phyloP scores from a whole-genome alignment of 495 filamentous ascomycete genomes.

The Talaromyces stipitatus region DNA sequence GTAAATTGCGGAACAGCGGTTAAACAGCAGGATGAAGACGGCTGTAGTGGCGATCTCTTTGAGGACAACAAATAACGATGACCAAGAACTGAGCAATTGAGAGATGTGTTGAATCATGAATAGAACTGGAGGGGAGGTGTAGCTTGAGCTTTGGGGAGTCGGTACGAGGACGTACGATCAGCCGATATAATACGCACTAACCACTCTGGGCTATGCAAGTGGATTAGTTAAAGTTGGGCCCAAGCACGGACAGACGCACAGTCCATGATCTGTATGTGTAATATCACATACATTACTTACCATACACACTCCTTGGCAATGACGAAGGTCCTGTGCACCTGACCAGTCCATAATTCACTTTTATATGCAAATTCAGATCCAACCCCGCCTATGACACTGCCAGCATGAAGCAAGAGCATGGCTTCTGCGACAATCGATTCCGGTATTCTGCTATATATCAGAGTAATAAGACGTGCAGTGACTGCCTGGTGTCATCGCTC shows the following conservation, averaged over 20 bases:
- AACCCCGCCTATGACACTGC: not conserved
- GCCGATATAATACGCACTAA: not conserved
- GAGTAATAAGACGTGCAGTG: not conserved
- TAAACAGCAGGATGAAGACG: not conserved
- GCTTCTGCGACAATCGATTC: not conserved
- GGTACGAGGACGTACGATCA: not conserved
- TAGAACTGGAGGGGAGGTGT: not conserved
- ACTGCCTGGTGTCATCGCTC: not conserved
- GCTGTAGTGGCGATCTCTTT: not conserved
- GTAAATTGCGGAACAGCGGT: not conserved
- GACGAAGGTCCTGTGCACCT: not conserved
- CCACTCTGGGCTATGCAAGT: not conserved
- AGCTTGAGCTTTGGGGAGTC: not conserved
- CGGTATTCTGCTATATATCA: not conserved
- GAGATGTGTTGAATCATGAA: not conserved
- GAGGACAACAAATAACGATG: too few species aligned
- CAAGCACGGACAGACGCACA: not conserved
- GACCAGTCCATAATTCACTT: not conserved
- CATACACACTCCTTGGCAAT: not conserved
- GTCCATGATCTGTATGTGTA: too few species aligned
- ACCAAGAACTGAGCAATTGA: too few species aligned
- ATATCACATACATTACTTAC: not conserved
- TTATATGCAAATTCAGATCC: not conserved
- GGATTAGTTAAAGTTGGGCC: not conserved
- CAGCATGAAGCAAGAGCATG: not conserved